phyloP scores from a whole-genome alignment of 2,329 filamentous ascomycete genomes.

The Akanthomyces uredinophilus region DNA sequence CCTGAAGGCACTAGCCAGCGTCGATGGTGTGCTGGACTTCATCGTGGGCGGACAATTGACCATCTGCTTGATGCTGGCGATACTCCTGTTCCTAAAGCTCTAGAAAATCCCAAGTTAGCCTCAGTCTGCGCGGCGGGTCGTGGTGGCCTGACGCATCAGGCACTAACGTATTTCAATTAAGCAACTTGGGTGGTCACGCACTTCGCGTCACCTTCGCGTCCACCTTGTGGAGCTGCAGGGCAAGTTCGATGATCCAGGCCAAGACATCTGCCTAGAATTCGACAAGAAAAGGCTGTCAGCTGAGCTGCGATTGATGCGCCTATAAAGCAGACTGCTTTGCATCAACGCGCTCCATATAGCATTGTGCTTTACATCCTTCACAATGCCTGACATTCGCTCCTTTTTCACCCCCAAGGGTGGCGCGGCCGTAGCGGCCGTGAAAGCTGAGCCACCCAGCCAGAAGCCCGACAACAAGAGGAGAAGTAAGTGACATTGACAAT shows the following conservation, averaged over 20 bases:
- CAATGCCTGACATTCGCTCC: slow-evolving; percentile 85
- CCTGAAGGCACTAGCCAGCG: slow-evolving; percentile 47
- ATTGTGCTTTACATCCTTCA: slow-evolving; percentile 10
- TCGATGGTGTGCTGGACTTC: slow-evolving; percentile 40
- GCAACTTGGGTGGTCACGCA: slow-evolving; percentile 29
- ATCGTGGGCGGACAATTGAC: slow-evolving; percentile 32
- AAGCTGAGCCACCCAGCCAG: slow-evolving; percentile 40
- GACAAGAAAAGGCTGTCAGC: neutral
- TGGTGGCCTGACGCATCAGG: slow-evolving; percentile 24
- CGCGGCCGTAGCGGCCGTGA: slow-evolving; percentile 48
- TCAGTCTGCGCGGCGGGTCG: neutral
- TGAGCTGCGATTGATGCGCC: slow-evolving; percentile 16
- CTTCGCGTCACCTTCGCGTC: slow-evolving; percentile 44
- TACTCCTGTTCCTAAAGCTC: slow-evolving; percentile 20
- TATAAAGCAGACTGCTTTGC: slow-evolving; percentile 19
- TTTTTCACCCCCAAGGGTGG: slow-evolving; percentile 80
- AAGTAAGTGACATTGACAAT: neutral
- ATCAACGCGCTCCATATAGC: neutral
- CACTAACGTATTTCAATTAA: slow-evolving; percentile 25
- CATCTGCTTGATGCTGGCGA: slow-evolving; percentile 16
- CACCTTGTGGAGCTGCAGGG: slow-evolving; percentile 22
- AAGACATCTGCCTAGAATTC: slow-evolving; percentile 18
- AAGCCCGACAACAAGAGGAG: slow-evolving; percentile 40
- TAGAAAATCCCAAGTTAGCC: slow-evolving; percentile 32
- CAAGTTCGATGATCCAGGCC: slow-evolving; percentile 29